These are phyloP conservation scores for Claviceps sp. DNA, from an alignment of 2,329 filamentous ascomycete species.

Conservation along the genomic window DNA sequence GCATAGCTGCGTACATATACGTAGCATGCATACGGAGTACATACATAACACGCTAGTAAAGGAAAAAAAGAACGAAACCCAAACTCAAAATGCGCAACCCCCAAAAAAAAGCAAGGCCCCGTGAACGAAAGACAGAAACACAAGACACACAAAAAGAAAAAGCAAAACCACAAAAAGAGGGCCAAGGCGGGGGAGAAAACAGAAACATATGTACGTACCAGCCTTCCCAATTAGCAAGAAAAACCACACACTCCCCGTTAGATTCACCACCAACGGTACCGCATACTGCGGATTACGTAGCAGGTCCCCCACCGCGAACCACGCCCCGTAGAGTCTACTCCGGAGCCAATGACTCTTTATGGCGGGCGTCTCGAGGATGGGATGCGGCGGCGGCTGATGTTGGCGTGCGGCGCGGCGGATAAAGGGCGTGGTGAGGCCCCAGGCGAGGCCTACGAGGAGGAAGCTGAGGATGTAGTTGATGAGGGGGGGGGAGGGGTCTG, in stretches of 20 bases:
- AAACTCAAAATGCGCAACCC: background rate
- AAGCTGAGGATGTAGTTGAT: constrained; percentile 84
- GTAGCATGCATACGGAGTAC: too few relatives aligned
- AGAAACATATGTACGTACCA: constrained; percentile 39
- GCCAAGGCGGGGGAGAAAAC: background rate
- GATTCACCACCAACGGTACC: constrained; percentile 69
- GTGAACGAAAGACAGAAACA: too few relatives aligned
- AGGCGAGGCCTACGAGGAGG: constrained; percentile 79
- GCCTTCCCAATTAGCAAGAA: constrained; percentile 87
- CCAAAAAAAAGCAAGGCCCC: background rate
- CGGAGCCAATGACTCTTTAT: constrained; percentile 47
- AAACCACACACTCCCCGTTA: constrained; percentile 94
- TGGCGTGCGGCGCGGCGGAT: constrained; percentile 73
- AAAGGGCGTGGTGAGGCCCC: constrained; percentile 87
- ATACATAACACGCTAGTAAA: too few relatives aligned
- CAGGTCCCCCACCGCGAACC: constrained; percentile 67
- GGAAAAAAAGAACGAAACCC: too few relatives aligned
- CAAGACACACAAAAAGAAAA: background rate
- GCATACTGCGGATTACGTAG: constrained; percentile 73
- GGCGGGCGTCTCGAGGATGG: constrained; percentile 35
- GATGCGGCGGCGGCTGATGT: constrained; percentile 51
- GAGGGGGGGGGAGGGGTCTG: constrained; percentile 30
- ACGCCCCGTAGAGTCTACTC: constrained; percentile 46
- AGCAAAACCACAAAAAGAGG: background rate
- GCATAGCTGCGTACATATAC: too few relatives aligned